Percentiles rank a stretch among this genome's conserved stretches.
Conservation (phyloP, 495 filamentous ascomycete genomes). For the Amphirosellinia nigrospora region DNA sequence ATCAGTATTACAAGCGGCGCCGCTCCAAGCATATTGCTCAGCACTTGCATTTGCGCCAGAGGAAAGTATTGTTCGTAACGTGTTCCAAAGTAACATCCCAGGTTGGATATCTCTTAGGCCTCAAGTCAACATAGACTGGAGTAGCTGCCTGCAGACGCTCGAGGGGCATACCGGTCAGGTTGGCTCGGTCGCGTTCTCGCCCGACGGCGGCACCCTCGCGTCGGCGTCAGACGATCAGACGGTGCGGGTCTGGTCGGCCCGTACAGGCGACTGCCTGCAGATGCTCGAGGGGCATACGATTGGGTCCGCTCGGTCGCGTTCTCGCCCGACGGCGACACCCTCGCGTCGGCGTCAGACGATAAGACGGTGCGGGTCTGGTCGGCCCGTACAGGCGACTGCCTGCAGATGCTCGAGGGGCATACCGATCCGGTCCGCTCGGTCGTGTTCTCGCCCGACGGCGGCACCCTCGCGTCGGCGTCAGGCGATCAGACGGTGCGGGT, state of each 20-base stretch:
- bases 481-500: slow-evolving; percentile 43
- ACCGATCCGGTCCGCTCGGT: slow-evolving; percentile 32
- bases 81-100: slow-evolving; percentile 23
- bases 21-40: slow-evolving; percentile 42
- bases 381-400: slow-evolving; percentile 17
- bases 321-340: slow-evolving; percentile 15
- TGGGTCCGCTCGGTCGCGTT: slow-evolving; percentile 19
- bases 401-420: slow-evolving; percentile 37
- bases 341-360: too few relatives aligned
- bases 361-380: slow-evolving; percentile 9
- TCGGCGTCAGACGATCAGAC: too few relatives aligned
- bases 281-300: too few relatives aligned
- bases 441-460: slow-evolving; percentile 47
- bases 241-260: too few relatives aligned
- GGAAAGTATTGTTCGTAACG: slow-evolving; percentile 33
- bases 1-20: slow-evolving; percentile 36
- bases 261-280: too few relatives aligned
- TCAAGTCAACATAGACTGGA: slow-evolving; percentile 1
- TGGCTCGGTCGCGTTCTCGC: too few relatives aligned
- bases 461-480: slow-evolving; percentile 41
- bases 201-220: too few relatives aligned
- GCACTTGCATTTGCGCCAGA: slow-evolving; percentile 42
- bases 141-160: too few relatives aligned
- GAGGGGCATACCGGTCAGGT: too few relatives aligned
- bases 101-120: slow-evolving; percentile 13